Conservation (phyloP, 1,284 basidiomycete species). For the Rhodofomes roseus region DNA sequence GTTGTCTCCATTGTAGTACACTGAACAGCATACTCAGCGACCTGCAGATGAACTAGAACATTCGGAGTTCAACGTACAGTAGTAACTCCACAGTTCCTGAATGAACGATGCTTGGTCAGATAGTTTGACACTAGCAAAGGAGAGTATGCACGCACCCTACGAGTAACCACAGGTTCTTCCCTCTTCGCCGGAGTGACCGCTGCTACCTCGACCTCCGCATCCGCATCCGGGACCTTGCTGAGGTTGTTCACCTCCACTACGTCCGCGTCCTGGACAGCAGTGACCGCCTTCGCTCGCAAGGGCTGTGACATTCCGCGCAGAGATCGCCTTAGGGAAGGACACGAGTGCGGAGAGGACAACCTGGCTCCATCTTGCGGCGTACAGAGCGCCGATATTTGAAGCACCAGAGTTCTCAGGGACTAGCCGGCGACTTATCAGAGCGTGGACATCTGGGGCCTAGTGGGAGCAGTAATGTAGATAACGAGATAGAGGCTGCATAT, state of each 20-base stretch:
- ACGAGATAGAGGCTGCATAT: background rate
- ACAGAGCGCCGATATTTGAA: conserved; percentile 1
- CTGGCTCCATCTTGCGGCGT: background rate
- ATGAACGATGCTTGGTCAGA: too few species aligned
- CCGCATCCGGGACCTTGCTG: background rate
- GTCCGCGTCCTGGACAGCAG: conserved; percentile 1
- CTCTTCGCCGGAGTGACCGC: conserved; percentile 15
- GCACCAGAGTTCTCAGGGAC: background rate
- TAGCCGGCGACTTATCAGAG: conserved; percentile 1
- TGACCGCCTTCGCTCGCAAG: background rate
- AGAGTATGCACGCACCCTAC: conserved; percentile 21
- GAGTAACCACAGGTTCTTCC: conserved; percentile 28
- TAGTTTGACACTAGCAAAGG: background rate
- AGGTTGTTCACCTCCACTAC: background rate
- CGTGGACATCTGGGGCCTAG: background rate
- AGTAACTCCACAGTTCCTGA: conserved; percentile 72
- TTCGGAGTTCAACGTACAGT: conserved; percentile 37
- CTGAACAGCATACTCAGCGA: conserved; percentile 27
- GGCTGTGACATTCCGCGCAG: background rate
- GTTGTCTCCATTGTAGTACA: conserved; percentile 72
- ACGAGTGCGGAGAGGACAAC: background rate
- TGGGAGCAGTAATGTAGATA: background rate
- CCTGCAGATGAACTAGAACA: background rate
- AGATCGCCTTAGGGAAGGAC: background rate
- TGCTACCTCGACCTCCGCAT: conserved; percentile 1